phyloP scores from a whole-genome alignment of 129 eudicot genomes.

The Chrysanthemum lavandulifolium region DNA sequence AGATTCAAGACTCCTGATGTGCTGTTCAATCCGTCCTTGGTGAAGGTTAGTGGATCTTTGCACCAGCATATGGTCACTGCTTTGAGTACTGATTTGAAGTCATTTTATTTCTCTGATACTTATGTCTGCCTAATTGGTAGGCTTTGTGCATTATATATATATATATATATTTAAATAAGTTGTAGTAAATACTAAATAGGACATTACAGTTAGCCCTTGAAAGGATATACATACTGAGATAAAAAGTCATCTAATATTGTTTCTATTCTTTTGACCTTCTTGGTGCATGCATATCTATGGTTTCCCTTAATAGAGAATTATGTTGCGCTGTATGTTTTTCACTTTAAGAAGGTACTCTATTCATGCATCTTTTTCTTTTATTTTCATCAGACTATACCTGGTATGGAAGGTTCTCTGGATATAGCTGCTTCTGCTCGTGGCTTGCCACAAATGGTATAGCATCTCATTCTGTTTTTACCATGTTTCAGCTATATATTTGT shows the following conservation, averaged over 20 bases:
- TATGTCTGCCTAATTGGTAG: not conserved
- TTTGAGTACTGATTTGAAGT: conserved; percentile 5
- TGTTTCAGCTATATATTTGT: conserved; percentile 8
- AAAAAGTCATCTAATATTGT: not conserved
- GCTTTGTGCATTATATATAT: not conserved
- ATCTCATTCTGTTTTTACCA: not conserved
- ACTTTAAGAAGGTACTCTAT: conserved; percentile 10
- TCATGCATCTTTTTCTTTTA: conserved; percentile 1
- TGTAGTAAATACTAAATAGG: not conserved
- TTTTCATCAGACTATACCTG: conserved; percentile 79
- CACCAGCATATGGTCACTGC: conserved; percentile 17
- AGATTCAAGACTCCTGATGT: conserved; percentile 97
- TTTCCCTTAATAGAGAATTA: too few species aligned
- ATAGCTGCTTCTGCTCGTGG: conserved; percentile 76
- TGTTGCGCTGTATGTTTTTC: too few species aligned
- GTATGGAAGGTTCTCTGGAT: conserved; percentile 77
- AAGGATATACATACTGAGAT: not conserved
- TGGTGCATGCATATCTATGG: not conserved
- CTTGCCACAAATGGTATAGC: conserved; percentile 84
- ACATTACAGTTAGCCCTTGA: not conserved
- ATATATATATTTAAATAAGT: not conserved
- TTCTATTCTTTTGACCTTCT: too few species aligned
- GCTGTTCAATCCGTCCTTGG: conserved; percentile 87
- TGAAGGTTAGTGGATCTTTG: conserved; percentile 54
- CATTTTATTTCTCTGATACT: conserved; percentile 7